Evolutionary conservation across 2,329 filamentous ascomycete species (phyloP).

Genomic region (Calonectria henricotiae): DNA sequence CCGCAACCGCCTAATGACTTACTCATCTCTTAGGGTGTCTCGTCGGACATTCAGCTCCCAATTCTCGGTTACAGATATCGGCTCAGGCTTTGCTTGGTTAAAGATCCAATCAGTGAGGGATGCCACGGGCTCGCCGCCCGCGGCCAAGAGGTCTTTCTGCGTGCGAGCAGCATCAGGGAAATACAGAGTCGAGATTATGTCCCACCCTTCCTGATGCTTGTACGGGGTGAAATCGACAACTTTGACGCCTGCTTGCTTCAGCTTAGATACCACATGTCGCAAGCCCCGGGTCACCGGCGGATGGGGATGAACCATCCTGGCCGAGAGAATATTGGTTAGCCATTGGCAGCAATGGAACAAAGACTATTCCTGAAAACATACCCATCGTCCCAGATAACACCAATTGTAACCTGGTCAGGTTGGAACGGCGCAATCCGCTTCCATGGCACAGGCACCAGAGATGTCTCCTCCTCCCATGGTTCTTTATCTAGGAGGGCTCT

Average conservation of each 20-base stretch:
- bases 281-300: conserved; percentile 49
- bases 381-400: conserved; percentile 21
- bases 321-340: not conserved
- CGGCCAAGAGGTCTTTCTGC: conserved; percentile 39
- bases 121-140: conserved; percentile 48
- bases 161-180: conserved; percentile 47
- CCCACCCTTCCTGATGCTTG: conserved; percentile 44
- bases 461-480: conserved; percentile 62
- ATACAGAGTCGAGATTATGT: conserved; percentile 46
- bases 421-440: conserved; percentile 45
- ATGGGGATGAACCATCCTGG: conserved; percentile 44
- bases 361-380: not conserved
- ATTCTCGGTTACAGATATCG: conserved; percentile 38
- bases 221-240: conserved; percentile 48
- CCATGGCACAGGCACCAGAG: conserved; percentile 62
- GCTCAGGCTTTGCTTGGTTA: conserved; percentile 15
- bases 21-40: conserved; percentile 39
- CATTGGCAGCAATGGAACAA: too few species aligned
- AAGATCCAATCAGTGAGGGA: conserved; percentile 50
- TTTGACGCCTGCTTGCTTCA: conserved; percentile 46
- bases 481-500: conserved; percentile 58
- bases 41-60: conserved; percentile 47
- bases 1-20: not conserved
- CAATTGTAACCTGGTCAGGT: conserved; percentile 15
- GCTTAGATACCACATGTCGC: conserved; percentile 38